phyloP scores from a whole-genome alignment of 116 monocot genomes.

The Thalassia testudinum region DNA sequence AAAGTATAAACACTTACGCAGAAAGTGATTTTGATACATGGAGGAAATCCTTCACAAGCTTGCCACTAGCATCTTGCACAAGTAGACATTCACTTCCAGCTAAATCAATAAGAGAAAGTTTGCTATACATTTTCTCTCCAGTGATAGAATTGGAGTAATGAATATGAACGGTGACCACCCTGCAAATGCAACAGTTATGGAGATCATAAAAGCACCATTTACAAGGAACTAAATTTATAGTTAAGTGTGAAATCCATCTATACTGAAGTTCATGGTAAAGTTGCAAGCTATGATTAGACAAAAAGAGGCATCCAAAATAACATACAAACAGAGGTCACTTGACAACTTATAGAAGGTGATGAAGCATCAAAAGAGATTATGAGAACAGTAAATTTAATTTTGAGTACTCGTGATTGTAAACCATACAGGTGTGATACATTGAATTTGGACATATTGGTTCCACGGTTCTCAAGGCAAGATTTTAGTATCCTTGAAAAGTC shows the following conservation, averaged over 20 bases:
- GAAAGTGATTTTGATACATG: conserved; percentile 95
- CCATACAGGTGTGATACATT: conserved; percentile 74
- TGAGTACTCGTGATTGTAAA: neutral
- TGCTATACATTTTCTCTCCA: conserved; percentile 59
- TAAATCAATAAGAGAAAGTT: conserved; percentile 89
- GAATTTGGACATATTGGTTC: conserved; percentile 28
- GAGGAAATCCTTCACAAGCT: conserved; percentile 55
- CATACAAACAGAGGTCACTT: neutral
- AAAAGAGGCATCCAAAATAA: neutral
- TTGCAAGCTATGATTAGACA: neutral
- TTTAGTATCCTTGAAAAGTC: conserved; percentile 60
- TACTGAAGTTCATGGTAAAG: no score
- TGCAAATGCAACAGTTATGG: conserved; percentile 10
- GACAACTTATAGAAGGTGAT: neutral
- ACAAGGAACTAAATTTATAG: no score
- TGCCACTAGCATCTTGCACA: conserved; percentile 52
- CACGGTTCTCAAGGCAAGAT: conserved; percentile 43
- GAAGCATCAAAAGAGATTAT: neutral
- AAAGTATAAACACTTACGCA: conserved; percentile 56
- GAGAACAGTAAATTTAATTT: neutral
- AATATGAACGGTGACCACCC: conserved; percentile 87
- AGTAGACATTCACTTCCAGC: conserved; percentile 77
- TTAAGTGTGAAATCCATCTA: no score
- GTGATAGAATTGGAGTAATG: conserved; percentile 49
- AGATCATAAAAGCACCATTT: neutral